A percentile compares a stretch with the other conserved stretches of the same genome.
Conservation (phyloP, 2,329 filamentous ascomycete species). For the Elsinoe arachidis region DNA sequence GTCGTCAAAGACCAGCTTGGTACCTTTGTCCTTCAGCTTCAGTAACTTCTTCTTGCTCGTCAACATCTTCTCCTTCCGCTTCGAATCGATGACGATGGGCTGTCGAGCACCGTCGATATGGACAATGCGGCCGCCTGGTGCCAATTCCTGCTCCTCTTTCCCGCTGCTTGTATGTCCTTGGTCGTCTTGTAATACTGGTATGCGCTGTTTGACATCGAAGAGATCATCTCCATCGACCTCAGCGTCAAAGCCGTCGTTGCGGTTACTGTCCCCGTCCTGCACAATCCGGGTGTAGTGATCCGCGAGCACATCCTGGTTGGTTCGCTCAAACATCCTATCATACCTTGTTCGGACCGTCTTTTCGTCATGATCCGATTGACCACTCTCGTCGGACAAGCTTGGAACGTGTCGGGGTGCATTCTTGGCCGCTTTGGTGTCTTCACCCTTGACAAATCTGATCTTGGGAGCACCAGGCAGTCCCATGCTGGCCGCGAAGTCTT, state of each 20-base stretch:
- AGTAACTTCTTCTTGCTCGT: constrained; percentile 86
- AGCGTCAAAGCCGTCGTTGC: constrained; percentile 31
- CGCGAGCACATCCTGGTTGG: constrained; percentile 92
- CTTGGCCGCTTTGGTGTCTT: constrained; percentile 78
- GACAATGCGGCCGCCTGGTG: constrained; percentile 49
- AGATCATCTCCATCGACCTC: constrained; percentile 52
- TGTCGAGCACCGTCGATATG: constrained; percentile 56
- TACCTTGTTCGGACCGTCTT: constrained; percentile 76
- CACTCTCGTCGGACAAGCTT: constrained; percentile 47
- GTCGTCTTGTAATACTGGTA: constrained; percentile 38
- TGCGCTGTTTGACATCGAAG: constrained; percentile 85
- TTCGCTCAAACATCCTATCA: constrained; percentile 94
- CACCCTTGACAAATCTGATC: constrained; percentile 87
- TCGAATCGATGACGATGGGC: constrained; percentile 79
- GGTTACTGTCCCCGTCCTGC: constrained; percentile 40
- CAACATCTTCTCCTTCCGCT: constrained; percentile 90
- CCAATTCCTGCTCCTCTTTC: constrained; percentile 30
- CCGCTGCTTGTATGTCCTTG: constrained; percentile 36
- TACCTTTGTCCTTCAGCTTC: constrained; percentile 79
- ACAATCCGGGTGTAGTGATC: constrained; percentile 87
- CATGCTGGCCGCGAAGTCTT: constrained; percentile 75
- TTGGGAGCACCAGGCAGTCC: constrained; percentile 85
- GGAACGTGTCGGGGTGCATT: constrained; percentile 61
- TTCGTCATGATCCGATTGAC: constrained; percentile 46
- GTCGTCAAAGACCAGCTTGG: constrained; percentile 84